Evolutionary conservation across 805 yeast species (phyloP), one percentile per base, ranked within the genome.

Genomic region (Starmerella floris): DNA sequence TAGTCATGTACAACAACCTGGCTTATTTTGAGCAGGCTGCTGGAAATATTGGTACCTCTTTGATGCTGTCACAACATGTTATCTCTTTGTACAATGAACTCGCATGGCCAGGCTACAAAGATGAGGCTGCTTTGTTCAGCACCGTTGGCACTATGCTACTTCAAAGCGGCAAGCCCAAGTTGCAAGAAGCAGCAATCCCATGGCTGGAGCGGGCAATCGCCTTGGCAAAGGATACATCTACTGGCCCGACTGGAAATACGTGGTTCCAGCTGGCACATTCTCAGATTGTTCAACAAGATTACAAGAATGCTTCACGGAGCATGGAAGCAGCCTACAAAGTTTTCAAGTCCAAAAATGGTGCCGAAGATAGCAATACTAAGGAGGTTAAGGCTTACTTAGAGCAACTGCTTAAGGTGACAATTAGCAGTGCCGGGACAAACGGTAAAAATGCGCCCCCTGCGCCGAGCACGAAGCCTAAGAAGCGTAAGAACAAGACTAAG

Each of bases 251-350:
- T 23, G 94, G 77, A 20, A 67, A 74, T 49, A 64, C 80, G 48
- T 70, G 72, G 51, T 82, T 76, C 64, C 83, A 88, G 59, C 59
- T 71, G n/a, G 76, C 79, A 22, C 79, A 79, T 54, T 59, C 76
- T 35, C 69, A 74, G 40, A 72, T 79, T 27, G 62, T 72, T 25
- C 51, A 60, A 23, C 68, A 70, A 35, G 75, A 76, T 44, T 69
- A 70, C 53, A 65, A 68, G 40, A 72, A 66, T 21, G 77, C 94
- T 0, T 61, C 72, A 41, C 73, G 68, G 16, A 68, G 70, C 44
- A 73, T 78, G 53, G 63, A 69, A 17, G 65, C 62, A 34, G 76
- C 95, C 9, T 70, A 70, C 49, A 68, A 63, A 9, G 66, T 73
- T 17, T 81, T 81, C 65, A 67, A 65, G 44, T 61, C 61, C 33